phyloP scores from a whole-genome alignment of 495 filamentous ascomycete species.

The Xylaria flabelliformis region DNA sequence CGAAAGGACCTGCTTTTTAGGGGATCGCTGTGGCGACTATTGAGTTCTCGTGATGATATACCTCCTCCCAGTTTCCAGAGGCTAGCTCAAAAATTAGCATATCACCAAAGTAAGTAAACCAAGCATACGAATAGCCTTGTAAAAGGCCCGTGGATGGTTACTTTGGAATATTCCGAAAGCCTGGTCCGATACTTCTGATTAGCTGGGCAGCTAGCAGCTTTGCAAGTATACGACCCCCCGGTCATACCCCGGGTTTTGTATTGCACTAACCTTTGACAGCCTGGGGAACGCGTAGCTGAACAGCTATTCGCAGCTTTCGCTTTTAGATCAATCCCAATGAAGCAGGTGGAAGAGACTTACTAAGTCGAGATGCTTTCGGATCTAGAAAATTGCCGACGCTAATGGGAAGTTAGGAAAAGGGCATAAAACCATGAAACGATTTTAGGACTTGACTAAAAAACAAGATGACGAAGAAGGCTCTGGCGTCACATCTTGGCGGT shows the following conservation, averaged over 20 bases:
- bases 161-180: too few relatives aligned
- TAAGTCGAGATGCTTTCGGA: neutral
- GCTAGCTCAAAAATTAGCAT: too few relatives aligned
- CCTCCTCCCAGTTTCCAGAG: too few relatives aligned
- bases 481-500: slow-evolving; percentile 4
- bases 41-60: neutral
- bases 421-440: slow-evolving; percentile 1
- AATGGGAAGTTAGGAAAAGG: slow-evolving; percentile 4
- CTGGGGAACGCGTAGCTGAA: too few relatives aligned
- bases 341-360: slow-evolving; percentile 7
- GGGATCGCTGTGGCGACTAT: neutral
- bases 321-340: neutral
- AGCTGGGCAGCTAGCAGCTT: too few relatives aligned
- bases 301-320: neutral
- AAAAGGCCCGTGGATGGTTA: too few relatives aligned
- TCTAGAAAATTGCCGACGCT: neutral
- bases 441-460: neutral
- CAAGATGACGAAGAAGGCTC: neutral
- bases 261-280: too few relatives aligned
- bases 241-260: too few relatives aligned
- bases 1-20: slow-evolving; percentile 13
- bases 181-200: too few relatives aligned
- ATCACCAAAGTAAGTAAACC: too few relatives aligned
- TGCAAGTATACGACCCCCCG: too few relatives aligned
- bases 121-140: too few relatives aligned